Conservation (phyloP, 257 asterid genomes). For the Solanum sitiens region DNA sequence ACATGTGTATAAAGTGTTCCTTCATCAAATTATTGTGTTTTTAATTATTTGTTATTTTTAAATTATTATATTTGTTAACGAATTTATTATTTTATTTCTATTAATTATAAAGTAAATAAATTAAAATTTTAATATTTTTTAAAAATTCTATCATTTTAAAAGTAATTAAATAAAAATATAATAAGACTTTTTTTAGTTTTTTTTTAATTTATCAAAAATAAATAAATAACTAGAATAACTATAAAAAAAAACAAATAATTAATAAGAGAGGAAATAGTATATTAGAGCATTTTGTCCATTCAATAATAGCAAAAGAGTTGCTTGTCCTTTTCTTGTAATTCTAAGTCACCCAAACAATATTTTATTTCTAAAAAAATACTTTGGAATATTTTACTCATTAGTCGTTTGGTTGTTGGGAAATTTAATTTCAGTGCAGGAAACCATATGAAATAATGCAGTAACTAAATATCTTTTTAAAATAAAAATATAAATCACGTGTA, state of each 20-base stretch:
- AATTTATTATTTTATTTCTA: too few relatives aligned
- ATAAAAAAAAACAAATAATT: too few relatives aligned
- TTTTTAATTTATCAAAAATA: too few relatives aligned
- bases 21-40: not conserved
- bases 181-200: too few relatives aligned
- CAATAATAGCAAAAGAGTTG: not conserved
- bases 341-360: not conserved
- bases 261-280: not conserved
- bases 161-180: too few relatives aligned
- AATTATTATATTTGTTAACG: accelerated
- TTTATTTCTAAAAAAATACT: not conserved
- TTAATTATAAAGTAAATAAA: too few relatives aligned
- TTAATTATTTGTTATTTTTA: too few relatives aligned
- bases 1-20: not conserved
- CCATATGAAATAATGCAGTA: not conserved
- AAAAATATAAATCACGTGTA: not conserved
- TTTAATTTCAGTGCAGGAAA: not conserved
- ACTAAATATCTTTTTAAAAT: too few relatives aligned
- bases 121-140: too few relatives aligned
- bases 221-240: too few relatives aligned
- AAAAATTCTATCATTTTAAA: too few relatives aligned
- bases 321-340: not conserved
- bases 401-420: not conserved
- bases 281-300: not conserved
- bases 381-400: not conserved